Percentiles rank a stretch among this genome's conserved stretches.
Conservation (phyloP, 352 stramenopile genomes). For the Phytophthora boehmeriae region DNA sequence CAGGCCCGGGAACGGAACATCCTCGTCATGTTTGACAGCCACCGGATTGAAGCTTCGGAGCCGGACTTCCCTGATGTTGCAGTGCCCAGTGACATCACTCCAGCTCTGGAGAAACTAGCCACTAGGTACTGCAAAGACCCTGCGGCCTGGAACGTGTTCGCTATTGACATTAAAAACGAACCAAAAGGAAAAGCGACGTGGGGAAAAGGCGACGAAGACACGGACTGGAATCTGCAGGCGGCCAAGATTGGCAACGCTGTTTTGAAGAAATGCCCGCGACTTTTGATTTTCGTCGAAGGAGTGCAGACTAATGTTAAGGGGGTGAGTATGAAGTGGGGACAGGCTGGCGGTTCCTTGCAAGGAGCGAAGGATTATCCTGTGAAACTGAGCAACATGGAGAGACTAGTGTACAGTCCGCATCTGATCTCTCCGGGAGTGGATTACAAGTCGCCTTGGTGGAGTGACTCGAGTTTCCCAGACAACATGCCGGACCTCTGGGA, state of each 20-base stretch:
- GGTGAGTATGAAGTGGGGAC: constrained; percentile 56
- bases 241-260: constrained; percentile 74
- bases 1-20: constrained; percentile 68
- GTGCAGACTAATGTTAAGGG: constrained; percentile 76
- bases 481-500: constrained; percentile 80
- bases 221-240: constrained; percentile 71
- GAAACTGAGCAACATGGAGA: constrained; percentile 72
- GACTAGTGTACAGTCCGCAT: constrained; percentile 72
- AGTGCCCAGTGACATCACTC: constrained; percentile 56
- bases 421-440: constrained; percentile 69
- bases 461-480: constrained; percentile 55
- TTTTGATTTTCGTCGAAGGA: constrained; percentile 78
- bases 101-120: constrained; percentile 57
- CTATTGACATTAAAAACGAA: constrained; percentile 83
- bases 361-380: constrained; percentile 65
- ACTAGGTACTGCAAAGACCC: constrained; percentile 68
- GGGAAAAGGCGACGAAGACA: constrained; percentile 57
- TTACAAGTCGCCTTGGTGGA: constrained; percentile 69
- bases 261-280: constrained; percentile 58
- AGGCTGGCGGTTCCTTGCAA: constrained; percentile 64
- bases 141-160: constrained; percentile 73
- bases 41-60: constrained; percentile 60
- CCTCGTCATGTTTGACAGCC: constrained; percentile 74
- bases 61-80: constrained; percentile 66
- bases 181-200: constrained; percentile 72